These are phyloP conservation scores for Hypocreales sp. DNA, from an alignment of 2,329 filamentous ascomycete species.

Conservation along the genomic window DNA sequence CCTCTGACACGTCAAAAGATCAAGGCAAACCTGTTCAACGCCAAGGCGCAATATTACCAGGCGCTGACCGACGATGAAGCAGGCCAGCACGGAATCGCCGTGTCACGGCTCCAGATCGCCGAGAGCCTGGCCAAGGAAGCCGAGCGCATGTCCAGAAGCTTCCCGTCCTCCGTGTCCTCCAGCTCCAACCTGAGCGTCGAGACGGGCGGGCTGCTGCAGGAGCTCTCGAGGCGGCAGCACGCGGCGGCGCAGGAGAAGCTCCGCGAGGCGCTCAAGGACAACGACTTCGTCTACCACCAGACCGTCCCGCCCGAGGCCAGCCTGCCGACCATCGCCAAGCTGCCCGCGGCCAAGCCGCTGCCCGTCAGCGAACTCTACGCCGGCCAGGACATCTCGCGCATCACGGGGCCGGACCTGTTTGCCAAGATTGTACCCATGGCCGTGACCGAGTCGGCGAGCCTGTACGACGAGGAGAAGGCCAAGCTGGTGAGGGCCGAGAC, in stretches of 20 bases:
- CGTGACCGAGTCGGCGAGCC: conserved; percentile 88
- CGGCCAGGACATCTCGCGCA: conserved; percentile 90
- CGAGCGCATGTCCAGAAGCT: conserved; percentile 57
- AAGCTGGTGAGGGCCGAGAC: conserved; percentile 89
- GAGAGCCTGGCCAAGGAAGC: conserved; percentile 69
- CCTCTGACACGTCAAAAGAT: too few species aligned
- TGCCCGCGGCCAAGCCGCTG: conserved; percentile 92
- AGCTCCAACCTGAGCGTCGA: conserved; percentile 76
- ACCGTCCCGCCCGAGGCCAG: conserved; percentile 74
- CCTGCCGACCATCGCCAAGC: conserved; percentile 67
- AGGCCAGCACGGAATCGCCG: conserved; percentile 71
- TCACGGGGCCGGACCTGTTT: conserved; percentile 94
- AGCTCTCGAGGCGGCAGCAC: conserved; percentile 71
- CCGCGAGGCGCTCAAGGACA: conserved; percentile 67
- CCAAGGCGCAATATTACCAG: conserved; percentile 86
- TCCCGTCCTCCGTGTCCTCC: conserved; percentile 64
- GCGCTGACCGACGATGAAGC: conserved; percentile 81
- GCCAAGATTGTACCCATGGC: conserved; percentile 91
- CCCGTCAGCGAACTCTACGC: conserved; percentile 94
- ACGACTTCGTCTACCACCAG: conserved; percentile 97
- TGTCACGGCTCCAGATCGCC: conserved; percentile 68
- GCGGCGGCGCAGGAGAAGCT: conserved; percentile 71
- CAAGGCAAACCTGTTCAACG: conserved; percentile 72
- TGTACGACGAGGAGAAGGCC: conserved; percentile 97
- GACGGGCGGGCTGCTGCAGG: conserved; percentile 56